Percentiles rank a stretch among this genome's conserved stretches.
phyloP scores from a whole-genome alignment of 1,284 basidiomycete genomes.

The Trichosporon faecale region DNA sequence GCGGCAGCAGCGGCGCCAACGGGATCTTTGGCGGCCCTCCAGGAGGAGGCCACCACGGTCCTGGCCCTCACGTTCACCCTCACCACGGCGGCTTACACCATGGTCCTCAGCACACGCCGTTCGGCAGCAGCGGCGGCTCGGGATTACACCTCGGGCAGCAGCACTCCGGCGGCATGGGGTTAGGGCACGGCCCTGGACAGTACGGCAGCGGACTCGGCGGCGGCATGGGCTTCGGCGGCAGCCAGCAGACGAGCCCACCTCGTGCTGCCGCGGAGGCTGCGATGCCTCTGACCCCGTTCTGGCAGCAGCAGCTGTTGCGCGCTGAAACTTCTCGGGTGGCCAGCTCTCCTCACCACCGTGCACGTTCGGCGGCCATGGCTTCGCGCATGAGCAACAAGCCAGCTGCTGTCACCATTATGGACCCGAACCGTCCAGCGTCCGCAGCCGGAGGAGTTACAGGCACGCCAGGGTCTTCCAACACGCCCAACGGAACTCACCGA shows the following conservation, averaged over 20 bases:
- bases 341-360: constrained; percentile 58
- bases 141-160: constrained; percentile 34
- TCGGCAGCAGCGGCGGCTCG: constrained; percentile 30
- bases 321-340: constrained; percentile 55
- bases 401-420: constrained; percentile 54
- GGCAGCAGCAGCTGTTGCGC: constrained; percentile 52
- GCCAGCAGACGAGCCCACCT: constrained; percentile 40
- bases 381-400: constrained; percentile 56
- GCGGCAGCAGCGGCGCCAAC: constrained; percentile 21
- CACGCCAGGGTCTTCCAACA: constrained; percentile 42
- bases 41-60: constrained; percentile 23
- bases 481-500: constrained; percentile 52
- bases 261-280: constrained; percentile 33
- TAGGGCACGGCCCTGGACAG: constrained; percentile 26
- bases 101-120: constrained; percentile 35
- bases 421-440: constrained; percentile 41
- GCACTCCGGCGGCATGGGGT: constrained; percentile 27
- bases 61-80: constrained; percentile 20
- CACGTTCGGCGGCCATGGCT: constrained; percentile 58
- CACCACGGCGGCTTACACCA: constrained; percentile 27
- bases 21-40: constrained; percentile 23
- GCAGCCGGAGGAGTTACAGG: constrained; percentile 13
- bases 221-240: constrained; percentile 28
- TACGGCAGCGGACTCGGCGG: constrained; percentile 31
- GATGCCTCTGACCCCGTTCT: constrained; percentile 44